These are phyloP conservation scores for Hygrocybe punicea DNA, from an alignment of 768 basidiomycete genomes.

Conservation along the genomic window DNA sequence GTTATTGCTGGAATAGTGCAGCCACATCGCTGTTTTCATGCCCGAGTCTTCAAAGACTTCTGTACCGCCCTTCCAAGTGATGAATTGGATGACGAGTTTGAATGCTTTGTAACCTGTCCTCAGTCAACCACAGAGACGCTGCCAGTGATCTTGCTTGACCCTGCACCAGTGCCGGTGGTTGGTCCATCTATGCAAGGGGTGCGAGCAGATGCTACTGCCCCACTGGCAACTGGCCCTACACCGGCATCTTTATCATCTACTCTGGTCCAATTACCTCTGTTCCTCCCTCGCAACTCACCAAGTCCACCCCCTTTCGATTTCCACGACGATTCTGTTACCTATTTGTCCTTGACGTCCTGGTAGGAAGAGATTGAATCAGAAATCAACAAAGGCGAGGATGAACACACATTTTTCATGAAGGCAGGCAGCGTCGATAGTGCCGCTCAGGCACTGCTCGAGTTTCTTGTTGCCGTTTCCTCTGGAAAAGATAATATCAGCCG, in stretches of 20 bases:
- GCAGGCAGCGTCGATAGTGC: background rate
- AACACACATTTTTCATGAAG: background rate
- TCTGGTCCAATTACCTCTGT: background rate
- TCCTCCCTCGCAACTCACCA: background rate
- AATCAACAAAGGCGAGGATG: background rate
- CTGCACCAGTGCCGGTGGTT: no score
- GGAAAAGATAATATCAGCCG: background rate
- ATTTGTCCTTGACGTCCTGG: background rate
- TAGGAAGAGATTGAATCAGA: background rate
- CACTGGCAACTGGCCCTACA: no score
- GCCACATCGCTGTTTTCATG: constrained; percentile 1
- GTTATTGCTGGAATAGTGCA: background rate
- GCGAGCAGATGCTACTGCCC: no score
- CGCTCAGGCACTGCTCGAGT: background rate
- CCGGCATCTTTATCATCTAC: no score
- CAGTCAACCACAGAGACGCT: background rate
- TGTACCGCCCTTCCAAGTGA: background rate
- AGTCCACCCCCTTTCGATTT: background rate
- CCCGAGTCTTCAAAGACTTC: background rate
- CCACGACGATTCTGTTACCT: no score
- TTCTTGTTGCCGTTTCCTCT: background rate
- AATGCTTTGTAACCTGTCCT: background rate
- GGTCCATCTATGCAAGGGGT: no score
- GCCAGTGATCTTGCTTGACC: no score
- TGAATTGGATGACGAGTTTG: background rate